Base-by-base conservation (phyloP, 257 asterid genomes). In the Solanum megistacrolobum region DNA sequence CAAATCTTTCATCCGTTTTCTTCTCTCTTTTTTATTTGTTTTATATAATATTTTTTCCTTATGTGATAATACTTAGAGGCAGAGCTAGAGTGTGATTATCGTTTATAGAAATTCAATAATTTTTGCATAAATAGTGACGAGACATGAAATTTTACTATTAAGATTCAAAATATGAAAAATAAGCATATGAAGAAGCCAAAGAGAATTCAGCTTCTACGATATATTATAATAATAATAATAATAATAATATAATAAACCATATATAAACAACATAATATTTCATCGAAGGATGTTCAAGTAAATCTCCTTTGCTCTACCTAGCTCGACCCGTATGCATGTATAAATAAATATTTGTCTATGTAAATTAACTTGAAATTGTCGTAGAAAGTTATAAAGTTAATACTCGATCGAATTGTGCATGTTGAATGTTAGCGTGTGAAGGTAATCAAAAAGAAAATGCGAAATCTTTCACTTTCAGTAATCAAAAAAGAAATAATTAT, bases 401-500 rank as follows among this genome's bases (percentile, higher is more conserved):
- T 55, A 55, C n/a, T 6, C 65, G 65, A 55, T 55, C 10, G 5
- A 55, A 3, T 58, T 36, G 14, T 10, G 27, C 39, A 43, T 43
- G 27, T 25, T 2, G 66, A 43, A 43, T 27, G 66, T 16, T 82
- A 5, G 85, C 85, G 31, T 82, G 85, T 48, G 85, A 82, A 82
- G 29, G 68, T 82, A 48, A 48, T 82, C 41, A 48, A 6, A 82
- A 83, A 2, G 27, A 68, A 83, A 86, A 73, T n/a, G 9, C 10
- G 71, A 87, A 88, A 88, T 39, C 90, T 87, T 88, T 85, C 76
- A 43, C 60, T 83, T 87, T 88, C 72, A 72, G 86, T 83, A 82
- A 85, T 71, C 69, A 68, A 43, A 84, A 55, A 16, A 16, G 31
- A 82, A 48, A 48, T 25, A 8, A 8, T 32, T 8, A 9, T 16